A percentile compares a stretch with the other conserved stretches of the same genome.
Conservation (phyloP, 176 grass and related monocot genomes). For the Oryza brachyantha region DNA sequence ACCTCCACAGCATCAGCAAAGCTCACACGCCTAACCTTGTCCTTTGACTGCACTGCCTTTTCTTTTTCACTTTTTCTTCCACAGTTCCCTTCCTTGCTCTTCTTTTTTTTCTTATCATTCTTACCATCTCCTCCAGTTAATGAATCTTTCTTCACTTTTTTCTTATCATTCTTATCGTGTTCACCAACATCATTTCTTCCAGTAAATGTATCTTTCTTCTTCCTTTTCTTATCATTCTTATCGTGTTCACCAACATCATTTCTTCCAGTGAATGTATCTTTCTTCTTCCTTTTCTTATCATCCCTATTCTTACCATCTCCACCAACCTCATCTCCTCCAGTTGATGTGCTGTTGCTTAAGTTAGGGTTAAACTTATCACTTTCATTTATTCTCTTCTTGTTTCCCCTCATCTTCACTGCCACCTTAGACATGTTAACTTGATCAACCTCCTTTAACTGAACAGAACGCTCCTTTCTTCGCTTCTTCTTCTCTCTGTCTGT, state of each 20-base stretch:
- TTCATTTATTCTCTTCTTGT: constrained; percentile 37
- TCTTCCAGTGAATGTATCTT: neutral
- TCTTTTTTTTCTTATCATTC: constrained; percentile 27
- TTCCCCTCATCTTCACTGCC: constrained; percentile 20
- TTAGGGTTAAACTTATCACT: neutral
- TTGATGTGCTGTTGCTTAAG: neutral
- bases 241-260: neutral
- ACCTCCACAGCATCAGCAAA: constrained; percentile 56
- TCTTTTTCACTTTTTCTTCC: constrained; percentile 33
- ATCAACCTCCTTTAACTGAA: constrained; percentile 2
- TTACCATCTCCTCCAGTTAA: neutral
- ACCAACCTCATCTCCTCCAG: constrained; percentile 2
- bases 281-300: constrained; percentile 34
- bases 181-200: constrained; percentile 3
- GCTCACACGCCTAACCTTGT: constrained; percentile 47
- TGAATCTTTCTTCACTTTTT: no score
- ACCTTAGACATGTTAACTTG: neutral
- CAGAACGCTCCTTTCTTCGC: constrained; percentile 20
- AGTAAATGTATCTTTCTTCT: constrained; percentile 1
- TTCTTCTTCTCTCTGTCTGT: constrained; percentile 21
- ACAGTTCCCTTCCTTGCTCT: constrained; percentile 27
- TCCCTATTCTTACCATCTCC: constrained; percentile 14
- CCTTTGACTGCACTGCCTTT: constrained; percentile 26
- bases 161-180: constrained; percentile 22
- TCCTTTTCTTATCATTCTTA: constrained; percentile 27